Base-by-base conservation (phyloP, 805 yeast species). In the Hagleromyces aurorensis region DNA sequence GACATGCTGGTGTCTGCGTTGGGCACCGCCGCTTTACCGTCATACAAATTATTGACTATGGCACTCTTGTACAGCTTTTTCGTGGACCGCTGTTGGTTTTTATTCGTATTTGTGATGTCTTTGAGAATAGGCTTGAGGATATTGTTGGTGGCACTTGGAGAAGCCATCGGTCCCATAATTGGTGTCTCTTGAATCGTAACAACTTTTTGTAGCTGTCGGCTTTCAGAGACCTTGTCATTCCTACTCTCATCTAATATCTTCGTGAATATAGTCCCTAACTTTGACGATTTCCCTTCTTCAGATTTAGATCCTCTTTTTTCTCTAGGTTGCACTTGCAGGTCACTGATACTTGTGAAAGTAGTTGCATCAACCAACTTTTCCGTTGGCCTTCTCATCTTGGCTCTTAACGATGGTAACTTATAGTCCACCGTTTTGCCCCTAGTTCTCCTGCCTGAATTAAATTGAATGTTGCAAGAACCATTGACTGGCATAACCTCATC, bases 381-480 rank as follows among this genome's bases (percentile, higher is more conserved):
- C 0, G 75, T 63, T 19, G 72, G 74, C 40, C 89, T 64, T 47
- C 93, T 68, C 77, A 78, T 66, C 48, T 80, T 81, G 10, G 67
- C 70, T 21, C 80, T 62, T 30, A 79, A 52, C 1, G 87, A 74
- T 0, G 86, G 85, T 19, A 74, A 63, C 12, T 74, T 73, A 44
- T 83, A 83, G 49, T 75, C 72, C 5, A 83, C 72, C 7, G 69
- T 65, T 34, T 69, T 72, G 4, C 74, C 67, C 13, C 74, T 59
- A 14, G 84, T 62, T 33, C 74, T 55, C 27, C 78, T 59, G 22
- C 69, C 43, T 30, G 62, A 46, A 3, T 48, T 28, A 13, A 40
- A 35, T 6, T 37, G 40, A 10, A 41, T 22, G 15, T 36, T 39
- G n/a, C 39, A 41, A 2, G 42, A 14, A 5, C 45, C 47, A 13